A percentile compares a stretch with the other conserved stretches of the same genome.
Evolutionary conservation across 2,329 filamentous ascomycete species (phyloP).

Genomic region (Bipolaris cookei): DNA sequence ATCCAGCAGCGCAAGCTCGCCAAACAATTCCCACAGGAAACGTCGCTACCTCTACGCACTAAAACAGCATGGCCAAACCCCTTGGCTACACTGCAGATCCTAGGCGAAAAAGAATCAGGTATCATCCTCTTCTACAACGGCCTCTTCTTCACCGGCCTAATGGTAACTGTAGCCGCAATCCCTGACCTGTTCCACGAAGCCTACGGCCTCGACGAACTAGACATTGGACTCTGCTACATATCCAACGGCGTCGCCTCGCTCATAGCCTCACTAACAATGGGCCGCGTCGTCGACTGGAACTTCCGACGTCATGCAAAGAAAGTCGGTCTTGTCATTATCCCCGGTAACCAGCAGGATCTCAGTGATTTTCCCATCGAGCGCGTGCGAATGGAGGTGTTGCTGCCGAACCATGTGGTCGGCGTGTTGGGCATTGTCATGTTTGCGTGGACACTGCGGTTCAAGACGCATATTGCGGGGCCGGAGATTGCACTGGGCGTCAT

Average conservation of each 20-base stretch:
- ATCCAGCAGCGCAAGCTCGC: constrained; percentile 35
- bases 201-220: constrained; percentile 39
- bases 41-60: constrained; percentile 14
- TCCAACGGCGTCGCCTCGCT: constrained; percentile 37
- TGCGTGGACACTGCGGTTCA: constrained; percentile 52
- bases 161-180: constrained; percentile 36
- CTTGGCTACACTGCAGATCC: constrained; percentile 35
- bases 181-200: constrained; percentile 37
- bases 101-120: constrained; percentile 41
- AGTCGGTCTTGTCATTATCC: constrained; percentile 66
- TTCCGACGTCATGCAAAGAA: constrained; percentile 70
- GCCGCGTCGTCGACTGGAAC: constrained; percentile 69
- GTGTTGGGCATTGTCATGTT: constrained; percentile 47
- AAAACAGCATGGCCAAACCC: constrained; percentile 38
- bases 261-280: constrained; percentile 37
- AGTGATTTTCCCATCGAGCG: constrained; percentile 58
- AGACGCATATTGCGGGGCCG: constrained; percentile 50
- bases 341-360: constrained; percentile 63
- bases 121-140: constrained; percentile 43
- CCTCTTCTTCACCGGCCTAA: constrained; percentile 44
- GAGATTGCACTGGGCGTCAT: constrained; percentile 61
- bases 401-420: constrained; percentile 45
- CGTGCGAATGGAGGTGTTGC: constrained; percentile 51
- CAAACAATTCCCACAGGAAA: neutral
- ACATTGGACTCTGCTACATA: constrained; percentile 43